Base-by-base conservation (phyloP, 2,329 filamentous ascomycete genomes). In the Fusarium compactum region DNA sequence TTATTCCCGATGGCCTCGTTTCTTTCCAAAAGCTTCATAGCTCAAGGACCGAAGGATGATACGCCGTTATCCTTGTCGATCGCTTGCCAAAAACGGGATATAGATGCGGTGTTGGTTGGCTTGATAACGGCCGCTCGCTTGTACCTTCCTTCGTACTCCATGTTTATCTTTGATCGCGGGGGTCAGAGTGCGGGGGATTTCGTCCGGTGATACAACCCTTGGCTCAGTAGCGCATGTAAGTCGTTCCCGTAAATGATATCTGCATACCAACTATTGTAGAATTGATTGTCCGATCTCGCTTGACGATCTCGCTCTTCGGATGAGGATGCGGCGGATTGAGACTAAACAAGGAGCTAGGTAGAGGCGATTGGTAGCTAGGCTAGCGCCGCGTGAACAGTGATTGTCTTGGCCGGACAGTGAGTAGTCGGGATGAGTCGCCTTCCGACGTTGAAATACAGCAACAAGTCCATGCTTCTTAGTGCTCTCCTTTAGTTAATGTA, bases 251-350 rank as follows among this genome's bases (percentile, higher is more conserved):
- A 16, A 16, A 22, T 22, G 9, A 16, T 43, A 22, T 10, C 14
- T 6, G 11, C 4, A 43, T 22, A 7, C 16, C 18, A 41, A 3
- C 5, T 14, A n/a, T 2, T 20, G n/a, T 41, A 20, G 7, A 15
- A 0, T 22, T 22, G 12, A 22, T 22, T 22, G 6, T 41, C 40
- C n/a, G 40, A 22, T 41, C 10, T 22, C 40, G n/a, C n/a, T 40
- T 20, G 4, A 20, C 38, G 20, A 4, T 2, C 1, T 12, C 18
- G 9, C 6, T 6, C 11, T 11, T 2, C 6, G 3, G 12, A 22
- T 9, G 12, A 14, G 20, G 12, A 20, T 43, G 12, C 14, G 40
- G 40, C 40, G 14, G 8, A 43, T 22, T 22, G 20, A 5, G 5
- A 43, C 20, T 9, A 43, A 43, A 22, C 40, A 16, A 15, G 40